A percentile compares a stretch with the other conserved stretches of the same genome.
These are phyloP conservation scores for Hypoxylon sp. DNA, from an alignment of 2,329 filamentous ascomycete species.

Conservation along the genomic window DNA sequence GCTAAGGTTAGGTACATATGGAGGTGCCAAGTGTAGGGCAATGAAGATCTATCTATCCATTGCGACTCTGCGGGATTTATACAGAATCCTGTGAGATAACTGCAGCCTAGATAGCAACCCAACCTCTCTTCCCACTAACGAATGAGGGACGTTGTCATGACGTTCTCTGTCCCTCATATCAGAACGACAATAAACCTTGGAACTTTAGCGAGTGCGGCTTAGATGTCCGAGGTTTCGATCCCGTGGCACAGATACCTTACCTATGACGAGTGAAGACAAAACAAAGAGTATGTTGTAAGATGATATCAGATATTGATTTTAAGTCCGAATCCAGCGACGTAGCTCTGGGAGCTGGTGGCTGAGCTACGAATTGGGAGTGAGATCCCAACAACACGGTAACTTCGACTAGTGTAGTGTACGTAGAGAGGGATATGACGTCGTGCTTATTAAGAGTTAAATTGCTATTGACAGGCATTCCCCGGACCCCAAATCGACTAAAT, in stretches of 20 bases:
- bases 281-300: constrained; percentile 1
- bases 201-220: neutral
- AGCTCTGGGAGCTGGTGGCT: constrained; percentile 16
- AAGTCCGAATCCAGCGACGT: constrained; percentile 1
- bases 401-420: constrained; percentile 5
- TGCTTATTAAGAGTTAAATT: constrained; percentile 32
- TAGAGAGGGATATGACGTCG: constrained; percentile 23
- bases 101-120: constrained; percentile 22
- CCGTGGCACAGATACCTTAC: constrained; percentile 20
- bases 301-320: constrained; percentile 30
- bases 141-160: constrained; percentile 15
- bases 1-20: constrained; percentile 7
- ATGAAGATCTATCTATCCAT: constrained; percentile 29
- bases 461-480: constrained; percentile 41
- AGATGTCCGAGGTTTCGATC: constrained; percentile 8
- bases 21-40: constrained; percentile 11
- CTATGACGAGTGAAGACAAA: constrained; percentile 17
- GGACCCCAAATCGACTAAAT: constrained; percentile 28
- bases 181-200: neutral
- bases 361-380: constrained; percentile 12
- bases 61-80: constrained; percentile 38
- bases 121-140: constrained; percentile 13
- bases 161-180: constrained; percentile 15
- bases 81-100: constrained; percentile 25
- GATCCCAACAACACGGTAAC: constrained; percentile 38